These are phyloP conservation scores for Hypoxylon rickii DNA, from an alignment of 495 filamentous ascomycete genomes.

Conservation along the genomic window DNA sequence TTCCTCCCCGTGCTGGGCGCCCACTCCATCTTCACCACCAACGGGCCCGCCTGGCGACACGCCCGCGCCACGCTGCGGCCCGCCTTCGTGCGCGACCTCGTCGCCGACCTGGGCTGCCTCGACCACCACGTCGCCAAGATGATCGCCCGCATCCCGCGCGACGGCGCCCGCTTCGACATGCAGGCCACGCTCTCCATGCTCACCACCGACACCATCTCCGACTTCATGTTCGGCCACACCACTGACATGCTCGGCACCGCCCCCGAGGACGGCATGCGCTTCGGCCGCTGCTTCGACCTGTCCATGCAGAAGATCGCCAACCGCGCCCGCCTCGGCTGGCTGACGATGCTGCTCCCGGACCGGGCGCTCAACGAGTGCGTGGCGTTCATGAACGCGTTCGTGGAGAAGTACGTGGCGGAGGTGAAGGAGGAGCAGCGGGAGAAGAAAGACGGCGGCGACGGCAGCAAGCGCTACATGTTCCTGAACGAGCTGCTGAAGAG, in stretches of 20 bases:
- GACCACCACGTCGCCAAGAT: conserved; percentile 62
- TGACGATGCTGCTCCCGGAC: conserved; percentile 56
- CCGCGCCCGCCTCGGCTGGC: conserved; percentile 56
- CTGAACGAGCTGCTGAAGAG: conserved; percentile 54
- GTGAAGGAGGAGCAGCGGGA: conserved; percentile 29
- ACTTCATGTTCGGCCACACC: conserved; percentile 62
- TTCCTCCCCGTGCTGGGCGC: conserved; percentile 43
- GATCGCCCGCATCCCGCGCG: conserved; percentile 47
- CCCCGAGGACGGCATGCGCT: conserved; percentile 40
- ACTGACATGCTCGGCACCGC: conserved; percentile 41
- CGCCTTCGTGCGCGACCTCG: conserved; percentile 54
- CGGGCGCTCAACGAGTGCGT: conserved; percentile 51
- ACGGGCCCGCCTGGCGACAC: conserved; percentile 68
- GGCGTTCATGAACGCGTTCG: conserved; percentile 46
- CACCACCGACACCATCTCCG: conserved; percentile 69
- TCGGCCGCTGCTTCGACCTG: conserved; percentile 48
- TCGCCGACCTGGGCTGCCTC: conserved; percentile 57
- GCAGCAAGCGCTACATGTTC: conserved; percentile 52
- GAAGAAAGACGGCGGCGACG: conserved; percentile 19
- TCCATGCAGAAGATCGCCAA: conserved; percentile 44
- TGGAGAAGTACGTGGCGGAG: conserved; percentile 47
- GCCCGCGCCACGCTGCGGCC: conserved; percentile 52
- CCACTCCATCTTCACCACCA: conserved; percentile 68
- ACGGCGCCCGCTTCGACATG: conserved; percentile 59
- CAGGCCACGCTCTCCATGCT: conserved; percentile 63